Percentiles rank a stretch among this genome's conserved stretches.
Conservation (phyloP, 106 monocot genomes). For the Dendrobium chrysotoxum region DNA sequence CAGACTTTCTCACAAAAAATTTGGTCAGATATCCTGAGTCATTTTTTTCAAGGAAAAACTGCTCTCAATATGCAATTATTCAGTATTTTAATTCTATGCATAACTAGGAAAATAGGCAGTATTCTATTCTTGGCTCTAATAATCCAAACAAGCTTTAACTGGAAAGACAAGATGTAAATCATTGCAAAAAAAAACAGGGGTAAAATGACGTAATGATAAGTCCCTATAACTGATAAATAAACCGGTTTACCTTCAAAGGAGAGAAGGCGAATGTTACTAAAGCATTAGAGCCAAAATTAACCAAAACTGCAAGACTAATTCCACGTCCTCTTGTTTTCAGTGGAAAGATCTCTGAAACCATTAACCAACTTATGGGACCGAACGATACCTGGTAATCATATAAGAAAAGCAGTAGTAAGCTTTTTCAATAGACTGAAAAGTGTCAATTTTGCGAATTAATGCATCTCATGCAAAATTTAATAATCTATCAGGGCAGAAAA, state of each 20-base stretch:
- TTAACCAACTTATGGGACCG: conserved; percentile 98
- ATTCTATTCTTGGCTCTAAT: background rate
- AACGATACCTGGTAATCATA: conserved; percentile 72
- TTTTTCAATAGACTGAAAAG: background rate
- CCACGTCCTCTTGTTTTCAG: conserved; percentile 86
- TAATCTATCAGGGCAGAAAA: background rate
- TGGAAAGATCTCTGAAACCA: conserved; percentile 98
- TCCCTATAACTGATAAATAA: background rate
- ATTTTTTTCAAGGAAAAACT: too few relatives aligned
- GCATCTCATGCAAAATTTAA: background rate
- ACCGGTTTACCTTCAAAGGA: conserved; percentile 54
- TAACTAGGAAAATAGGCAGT: too few relatives aligned
- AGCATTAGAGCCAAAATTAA: conserved; percentile 94
- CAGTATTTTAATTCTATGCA: too few relatives aligned
- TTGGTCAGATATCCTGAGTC: too few relatives aligned
- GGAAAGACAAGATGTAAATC: background rate
- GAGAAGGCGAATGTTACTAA: conserved; percentile 94
- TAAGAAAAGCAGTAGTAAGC: background rate
- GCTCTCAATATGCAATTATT: too few relatives aligned
- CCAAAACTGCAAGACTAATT: conserved; percentile 90
- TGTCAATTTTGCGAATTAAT: background rate
- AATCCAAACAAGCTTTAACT: background rate
- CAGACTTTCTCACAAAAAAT: too few relatives aligned
- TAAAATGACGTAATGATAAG: background rate
- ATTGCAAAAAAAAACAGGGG: background rate